Conservation (phyloP, 371 early-diverging fungal species). For the Polyrhizophydium stewartii region DNA sequence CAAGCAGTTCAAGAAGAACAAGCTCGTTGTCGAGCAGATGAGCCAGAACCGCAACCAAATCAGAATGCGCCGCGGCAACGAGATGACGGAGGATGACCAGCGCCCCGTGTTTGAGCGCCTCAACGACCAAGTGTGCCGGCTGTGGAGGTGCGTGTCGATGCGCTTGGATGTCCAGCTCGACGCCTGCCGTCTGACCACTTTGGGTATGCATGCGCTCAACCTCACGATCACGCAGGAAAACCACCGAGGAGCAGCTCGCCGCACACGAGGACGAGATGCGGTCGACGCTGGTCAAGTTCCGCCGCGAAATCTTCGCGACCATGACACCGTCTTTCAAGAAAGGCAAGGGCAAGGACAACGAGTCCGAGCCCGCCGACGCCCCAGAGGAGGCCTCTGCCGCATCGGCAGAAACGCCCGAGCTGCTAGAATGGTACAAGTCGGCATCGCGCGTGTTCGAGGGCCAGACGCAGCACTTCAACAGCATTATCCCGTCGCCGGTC, state of each 20-base stretch:
- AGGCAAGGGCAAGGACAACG: no score
- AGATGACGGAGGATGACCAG: conserved; percentile 14
- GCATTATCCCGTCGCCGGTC: conserved; percentile 60
- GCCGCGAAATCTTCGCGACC: conserved; percentile 21
- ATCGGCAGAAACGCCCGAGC: no score
- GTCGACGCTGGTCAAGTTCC: conserved; percentile 16
- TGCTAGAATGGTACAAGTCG: no score
- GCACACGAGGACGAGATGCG: conserved; percentile 22
- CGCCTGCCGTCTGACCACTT: background rate
- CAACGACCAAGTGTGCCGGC: conserved; percentile 70
- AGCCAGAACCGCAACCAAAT: background rate
- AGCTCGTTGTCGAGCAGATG: background rate
- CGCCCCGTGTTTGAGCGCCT: conserved; percentile 59
- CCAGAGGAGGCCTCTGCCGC: no score
- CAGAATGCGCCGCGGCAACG: conserved; percentile 1
- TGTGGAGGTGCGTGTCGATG: conserved; percentile 35
- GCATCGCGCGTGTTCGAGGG: background rate
- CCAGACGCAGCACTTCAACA: background rate
- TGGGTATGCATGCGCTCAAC: no score
- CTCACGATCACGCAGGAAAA: no score
- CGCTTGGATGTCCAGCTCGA: background rate
- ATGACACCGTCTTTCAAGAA: no score
- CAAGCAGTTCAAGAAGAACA: background rate
- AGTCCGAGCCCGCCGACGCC: no score
- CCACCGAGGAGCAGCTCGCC: conserved; percentile 40